Conservation (phyloP, 1,284 basidiomycete species). For the Schizophyllum amplum region DNA sequence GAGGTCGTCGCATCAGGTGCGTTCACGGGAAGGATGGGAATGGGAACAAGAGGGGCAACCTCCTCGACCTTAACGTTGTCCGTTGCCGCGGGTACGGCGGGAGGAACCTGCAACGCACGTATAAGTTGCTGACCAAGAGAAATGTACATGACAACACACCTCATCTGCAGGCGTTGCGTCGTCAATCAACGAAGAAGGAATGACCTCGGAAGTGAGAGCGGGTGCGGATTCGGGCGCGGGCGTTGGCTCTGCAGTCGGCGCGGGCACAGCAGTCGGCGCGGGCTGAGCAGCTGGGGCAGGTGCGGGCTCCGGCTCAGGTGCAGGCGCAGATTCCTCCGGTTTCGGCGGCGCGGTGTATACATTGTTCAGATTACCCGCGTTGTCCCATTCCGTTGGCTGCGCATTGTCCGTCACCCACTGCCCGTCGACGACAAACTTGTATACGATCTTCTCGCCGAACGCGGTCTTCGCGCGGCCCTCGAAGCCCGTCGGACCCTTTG, state of each 20-base stretch:
- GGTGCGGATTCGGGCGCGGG: conserved; percentile 8
- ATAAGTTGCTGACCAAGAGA: not conserved
- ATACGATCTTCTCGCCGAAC: conserved; percentile 55
- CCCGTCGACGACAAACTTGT: conserved; percentile 78
- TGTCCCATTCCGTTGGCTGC: conserved; percentile 55
- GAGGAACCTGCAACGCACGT: not conserved
- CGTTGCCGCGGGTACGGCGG: not conserved
- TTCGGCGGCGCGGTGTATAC: conserved; percentile 54
- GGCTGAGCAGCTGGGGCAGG: conserved; percentile 1
- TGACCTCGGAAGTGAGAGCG: no score
- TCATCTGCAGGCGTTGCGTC: not conserved
- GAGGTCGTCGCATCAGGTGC: not conserved
- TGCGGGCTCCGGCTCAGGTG: conserved; percentile 7
- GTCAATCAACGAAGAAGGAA: not conserved
- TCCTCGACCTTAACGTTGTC: conserved; percentile 1
- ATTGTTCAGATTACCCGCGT: conserved; percentile 65
- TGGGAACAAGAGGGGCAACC: conserved; percentile 23
- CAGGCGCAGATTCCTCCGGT: conserved; percentile 27
- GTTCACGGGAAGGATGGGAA: conserved; percentile 27
- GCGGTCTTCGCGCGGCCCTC: conserved; percentile 47
- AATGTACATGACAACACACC: not conserved
- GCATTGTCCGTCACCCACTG: conserved; percentile 50
- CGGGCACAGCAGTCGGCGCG: conserved; percentile 8
- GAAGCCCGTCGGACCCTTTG: conserved; percentile 47
- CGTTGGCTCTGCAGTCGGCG: conserved; percentile 10